phyloP scores from a whole-genome alignment of 495 filamentous ascomycete species.

The Penicillium fimorum region DNA sequence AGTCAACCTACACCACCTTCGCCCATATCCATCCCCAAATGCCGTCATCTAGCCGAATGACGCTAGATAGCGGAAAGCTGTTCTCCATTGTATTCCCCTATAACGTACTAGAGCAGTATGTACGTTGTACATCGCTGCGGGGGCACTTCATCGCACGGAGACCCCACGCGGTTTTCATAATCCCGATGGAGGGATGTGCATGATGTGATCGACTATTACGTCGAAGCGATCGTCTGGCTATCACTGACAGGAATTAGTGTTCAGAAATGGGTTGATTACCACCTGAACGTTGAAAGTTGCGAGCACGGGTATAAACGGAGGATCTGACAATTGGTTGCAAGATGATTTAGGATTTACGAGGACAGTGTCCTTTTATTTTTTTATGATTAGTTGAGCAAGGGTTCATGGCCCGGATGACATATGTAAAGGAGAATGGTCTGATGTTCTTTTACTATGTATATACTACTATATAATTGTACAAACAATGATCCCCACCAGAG shows the following conservation, averaged over 20 bases:
- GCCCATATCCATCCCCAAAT: background rate
- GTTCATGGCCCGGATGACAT: background rate
- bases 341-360: slow-evolving; percentile 6
- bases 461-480: background rate
- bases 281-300: background rate
- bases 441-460: background rate
- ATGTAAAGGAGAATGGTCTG: background rate
- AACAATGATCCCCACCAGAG: slow-evolving; percentile 6
- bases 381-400: background rate
- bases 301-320: slow-evolving; percentile 11
- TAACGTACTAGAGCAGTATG: slow-evolving; percentile 1
- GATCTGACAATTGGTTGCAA: slow-evolving; percentile 8
- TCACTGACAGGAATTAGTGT: background rate
- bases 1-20: background rate
- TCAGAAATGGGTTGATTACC: background rate
- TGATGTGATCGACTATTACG: slow-evolving; percentile 10
- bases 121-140: slow-evolving; percentile 5
- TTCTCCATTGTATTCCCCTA: background rate
- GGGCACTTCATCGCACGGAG: slow-evolving; percentile 17
- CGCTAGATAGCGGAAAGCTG: slow-evolving; percentile 6
- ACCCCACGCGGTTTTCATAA: slow-evolving; percentile 18
- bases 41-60: background rate
- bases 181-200: slow-evolving; percentile 25
- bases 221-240: slow-evolving; percentile 13
- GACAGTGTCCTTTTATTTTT: background rate